Base-by-base conservation (phyloP, 1,139 yeast species). In the Diutina mesorugosa region DNA sequence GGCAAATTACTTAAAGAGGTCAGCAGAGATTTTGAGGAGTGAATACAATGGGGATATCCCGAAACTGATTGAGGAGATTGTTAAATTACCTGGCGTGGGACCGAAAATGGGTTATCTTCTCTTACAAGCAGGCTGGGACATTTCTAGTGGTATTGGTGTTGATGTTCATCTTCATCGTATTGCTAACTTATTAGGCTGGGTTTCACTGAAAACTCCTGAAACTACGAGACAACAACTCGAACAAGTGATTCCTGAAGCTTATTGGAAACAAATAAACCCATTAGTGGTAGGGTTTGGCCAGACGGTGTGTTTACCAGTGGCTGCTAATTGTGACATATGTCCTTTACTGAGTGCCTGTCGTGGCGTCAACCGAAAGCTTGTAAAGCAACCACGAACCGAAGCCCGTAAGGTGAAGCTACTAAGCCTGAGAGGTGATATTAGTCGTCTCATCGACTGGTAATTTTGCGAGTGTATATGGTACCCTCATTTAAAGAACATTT, bases 241-340 rank as follows among this genome's bases (percentile, higher is more conserved):
- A 65, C 69, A 72, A 30, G 88, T 96, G 95, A 70, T 91, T 12
- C 95, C 96, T 0, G 69, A 65, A 55, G 80, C 80, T 51, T 75
- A 81, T 56, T 91, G 99, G 99, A 72, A 76, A 6, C 95, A 88
- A 58, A 83, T 93, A 35, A 91, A 91, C 65, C 96, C 96, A 0
- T 69, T 87, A 26, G 69, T 91, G 14, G 98, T 91, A 4, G 97
- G 98, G 5, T 91, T 90, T 73, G 98, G 98, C 9, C 99, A 91
- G 68, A 84, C 84, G 1, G 78, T 91, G 1, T 91, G 98, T 66
- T 79, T 84, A 2, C 89, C 97, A 0, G 76, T 85, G 55, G 83
- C 84, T 2, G 72, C 81, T 51, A 78, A 85, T 60, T 91, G 97
- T 68, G 91, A 84, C 63, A 64, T 84, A n/a, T 91, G 97, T 63